Evolutionary conservation across 148 eudicot species (phyloP), one percentile per base, ranked within the genome.

Genomic region (Pouteria glomerata): DNA sequence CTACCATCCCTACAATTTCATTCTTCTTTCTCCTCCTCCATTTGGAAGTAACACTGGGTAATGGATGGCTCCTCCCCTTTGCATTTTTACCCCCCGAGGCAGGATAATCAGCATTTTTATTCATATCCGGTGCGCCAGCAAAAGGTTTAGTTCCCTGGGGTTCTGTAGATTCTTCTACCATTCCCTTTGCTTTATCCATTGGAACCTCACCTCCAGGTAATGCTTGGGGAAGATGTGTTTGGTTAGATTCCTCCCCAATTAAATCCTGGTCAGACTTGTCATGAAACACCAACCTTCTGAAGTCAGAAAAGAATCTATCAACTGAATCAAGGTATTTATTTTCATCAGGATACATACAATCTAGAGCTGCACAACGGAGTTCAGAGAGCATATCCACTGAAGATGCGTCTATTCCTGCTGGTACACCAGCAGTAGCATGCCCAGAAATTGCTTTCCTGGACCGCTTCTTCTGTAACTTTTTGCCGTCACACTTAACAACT

Each of bases 351-450:
- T 75, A 75, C 15, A 65, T 68, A 75, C 83, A 76, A 84, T 88
- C 89, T 48, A 79, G 60, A 76, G 90, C 88, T 14, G 85, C 81
- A 57, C 66, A 62, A 41, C 66, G 84, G 30, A 93, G 80, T 74
- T 89, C 85, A 8, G 81, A 78, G 62, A 93, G 88, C 82, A 93
- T 75, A 72, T 83, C 82, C 35, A 80, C 75, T 18, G 91, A 78
- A 64, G 86, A 72, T 70, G 83, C 81, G 68, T 72, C 63, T 60
- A 80, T 77, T 19, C 42, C 77, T 51, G 44, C 73, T 12, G 74
- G 45, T 61, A 73, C 71, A 57, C 29, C 73, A 35, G 67, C 66
- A 60, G 39, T 23, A 39, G 44, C 44, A 63, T 15, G 72, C 47
- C 26, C 50, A 63, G 73, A 69, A 29, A 67, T 33, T 45, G 78